Evolutionary conservation across 2,329 filamentous ascomycete species (phyloP).

Genomic region (Aaosphaeria arxii): DNA sequence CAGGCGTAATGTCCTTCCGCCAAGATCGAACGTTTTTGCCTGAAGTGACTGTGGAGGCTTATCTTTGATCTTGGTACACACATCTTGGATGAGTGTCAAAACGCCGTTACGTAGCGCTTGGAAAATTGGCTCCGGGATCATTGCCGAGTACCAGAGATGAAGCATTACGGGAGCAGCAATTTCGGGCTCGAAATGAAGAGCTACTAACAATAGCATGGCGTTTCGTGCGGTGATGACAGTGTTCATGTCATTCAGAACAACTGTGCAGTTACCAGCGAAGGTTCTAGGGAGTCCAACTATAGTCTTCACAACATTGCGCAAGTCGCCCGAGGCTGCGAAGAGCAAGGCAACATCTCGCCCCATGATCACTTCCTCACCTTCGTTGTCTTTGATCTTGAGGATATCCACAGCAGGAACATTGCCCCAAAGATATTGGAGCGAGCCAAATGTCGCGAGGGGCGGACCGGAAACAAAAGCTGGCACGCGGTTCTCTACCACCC

Average conservation of each 20-base stretch:
- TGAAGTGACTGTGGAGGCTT: conserved; percentile 21
- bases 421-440: conserved; percentile 39
- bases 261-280: conserved; percentile 19
- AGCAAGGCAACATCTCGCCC: conserved; percentile 26
- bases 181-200: conserved; percentile 13
- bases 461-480: conserved; percentile 19
- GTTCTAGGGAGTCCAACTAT: conserved; percentile 29
- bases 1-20: conserved; percentile 19
- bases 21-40: conserved; percentile 32
- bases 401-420: conserved; percentile 43
- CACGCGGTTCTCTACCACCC: conserved; percentile 17
- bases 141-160: conserved; percentile 48
- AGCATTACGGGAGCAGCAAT: conserved; percentile 34
- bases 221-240: conserved; percentile 41
- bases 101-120: conserved; percentile 21
- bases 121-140: conserved; percentile 22
- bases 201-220: conserved; percentile 39
- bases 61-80: conserved; percentile 29
- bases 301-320: conserved; percentile 44
- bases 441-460: conserved; percentile 4
- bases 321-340: conserved; percentile 46
- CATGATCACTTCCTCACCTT: conserved; percentile 23
- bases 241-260: conserved; percentile 42
- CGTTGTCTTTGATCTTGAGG: conserved; percentile 23
- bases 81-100: conserved; percentile 30